Base-by-base conservation (phyloP, 2,329 filamentous ascomycete species). In the Fusarium sp. region DNA sequence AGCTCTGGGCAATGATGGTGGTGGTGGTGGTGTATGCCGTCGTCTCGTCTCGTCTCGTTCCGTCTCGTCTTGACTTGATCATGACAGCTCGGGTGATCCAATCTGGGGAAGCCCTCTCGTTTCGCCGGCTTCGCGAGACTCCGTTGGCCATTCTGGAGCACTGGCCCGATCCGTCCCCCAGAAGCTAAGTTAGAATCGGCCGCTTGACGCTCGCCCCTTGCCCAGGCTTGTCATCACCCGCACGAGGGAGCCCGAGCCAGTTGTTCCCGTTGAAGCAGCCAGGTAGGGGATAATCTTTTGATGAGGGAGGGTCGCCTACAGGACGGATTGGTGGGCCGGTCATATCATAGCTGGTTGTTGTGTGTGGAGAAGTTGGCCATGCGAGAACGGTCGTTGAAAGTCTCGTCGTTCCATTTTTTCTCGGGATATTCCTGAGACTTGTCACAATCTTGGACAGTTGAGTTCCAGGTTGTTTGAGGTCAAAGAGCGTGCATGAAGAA, bases 311-410 rank as follows among this genome's bases (percentile, higher is more conserved):
- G 73, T 54, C 45, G 67, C 13, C 54, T 27, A 40, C 6, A 25
- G n/a, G 45, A 58, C 27, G 29, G 70, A 75, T 75, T 75, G 73
- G 73, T 75, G 73, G 73, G 75, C 59, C 36, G 58, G 40, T 63
- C 57, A 57, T 47, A 70, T 54, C 58, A 60, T 27, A 42, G 45
- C 70, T 63, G 59, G 27, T 69, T 60, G 58, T 47, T 75, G 67
- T 52, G 65, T 69, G 73, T 75, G 73, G 73, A 68, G 73, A 71
- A 66, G 45, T 52, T 68, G 70, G 47, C 57, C 52, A 35, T 67
- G 42, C 40, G 45, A 66, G 72, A 66, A 67, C 64, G 33, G 27
- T 47, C 27, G 45, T 54, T 40, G 45, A 56, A 63, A 50, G 35
- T 31, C 59, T 35, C 18, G 22, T 50, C 42, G 59, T 50, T 63